Conservation (phyloP, 2,329 filamentous ascomycete species). For the Alternaria consortialis region DNA sequence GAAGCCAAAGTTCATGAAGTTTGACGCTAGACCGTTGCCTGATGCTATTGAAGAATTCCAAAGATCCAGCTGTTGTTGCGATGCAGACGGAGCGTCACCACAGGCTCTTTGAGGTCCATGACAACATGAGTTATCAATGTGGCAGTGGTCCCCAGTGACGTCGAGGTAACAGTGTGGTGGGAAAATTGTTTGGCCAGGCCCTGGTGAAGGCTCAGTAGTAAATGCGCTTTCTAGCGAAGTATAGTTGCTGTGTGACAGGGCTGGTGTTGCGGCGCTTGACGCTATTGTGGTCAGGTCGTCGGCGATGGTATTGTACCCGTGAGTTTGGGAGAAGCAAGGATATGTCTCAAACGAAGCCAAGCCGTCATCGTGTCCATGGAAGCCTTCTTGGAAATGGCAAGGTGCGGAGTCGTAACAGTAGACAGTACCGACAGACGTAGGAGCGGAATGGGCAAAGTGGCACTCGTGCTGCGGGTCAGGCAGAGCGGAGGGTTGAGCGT, state of each 20-base stretch:
- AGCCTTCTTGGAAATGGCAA: slow-evolving; percentile 46
- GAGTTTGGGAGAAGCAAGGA: slow-evolving; percentile 42
- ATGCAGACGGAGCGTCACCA: slow-evolving; percentile 38
- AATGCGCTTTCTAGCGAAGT: slow-evolving; percentile 44
- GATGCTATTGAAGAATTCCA: slow-evolving; percentile 40
- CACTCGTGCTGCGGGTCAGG: slow-evolving; percentile 44
- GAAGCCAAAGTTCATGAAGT: slow-evolving; percentile 39
- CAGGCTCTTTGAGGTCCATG: slow-evolving; percentile 42
- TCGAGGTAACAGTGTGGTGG: slow-evolving; percentile 39
- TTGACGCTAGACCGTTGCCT: slow-evolving; percentile 39
- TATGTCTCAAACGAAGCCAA: slow-evolving; percentile 42
- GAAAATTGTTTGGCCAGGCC: slow-evolving; percentile 25
- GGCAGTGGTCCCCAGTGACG: slow-evolving; percentile 46
- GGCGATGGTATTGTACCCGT: slow-evolving; percentile 23
- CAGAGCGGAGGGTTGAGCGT: slow-evolving; percentile 42
- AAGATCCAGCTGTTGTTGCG: slow-evolving; percentile 35
- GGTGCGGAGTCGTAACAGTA: slow-evolving; percentile 47
- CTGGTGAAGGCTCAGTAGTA: slow-evolving; percentile 38
- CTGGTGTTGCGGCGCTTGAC: slow-evolving; percentile 41
- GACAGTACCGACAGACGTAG: slow-evolving; percentile 41
- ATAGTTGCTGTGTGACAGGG: slow-evolving; percentile 44
- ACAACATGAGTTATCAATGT: slow-evolving; percentile 49
- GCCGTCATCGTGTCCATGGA: slow-evolving; percentile 31
- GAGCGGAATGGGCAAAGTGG: slow-evolving; percentile 44
- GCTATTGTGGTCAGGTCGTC: slow-evolving; percentile 32